Percentiles rank a stretch among this genome's conserved stretches.
Evolutionary conservation across 2,329 filamentous ascomycete genomes (phyloP).

Genomic region (Canariomyces notabilis): DNA sequence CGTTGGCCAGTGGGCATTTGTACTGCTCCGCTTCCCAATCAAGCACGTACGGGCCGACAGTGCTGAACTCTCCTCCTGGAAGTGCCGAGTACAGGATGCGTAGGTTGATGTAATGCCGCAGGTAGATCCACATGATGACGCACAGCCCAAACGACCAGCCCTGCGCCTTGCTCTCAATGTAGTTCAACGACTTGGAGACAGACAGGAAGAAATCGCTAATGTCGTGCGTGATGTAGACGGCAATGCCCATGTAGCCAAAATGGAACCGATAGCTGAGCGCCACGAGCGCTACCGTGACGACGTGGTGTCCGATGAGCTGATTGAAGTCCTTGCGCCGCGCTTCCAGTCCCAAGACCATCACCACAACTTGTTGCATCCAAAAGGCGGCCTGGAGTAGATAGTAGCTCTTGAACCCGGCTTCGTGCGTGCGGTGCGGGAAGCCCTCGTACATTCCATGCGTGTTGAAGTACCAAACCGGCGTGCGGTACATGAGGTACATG

Average conservation of each 20-base stretch:
- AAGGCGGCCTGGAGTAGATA: constrained; percentile 70
- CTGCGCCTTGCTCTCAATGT: constrained; percentile 58
- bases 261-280: constrained; percentile 68
- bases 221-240: constrained; percentile 71
- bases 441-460: constrained; percentile 82
- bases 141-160: constrained; percentile 63
- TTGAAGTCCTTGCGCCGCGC: constrained; percentile 71
- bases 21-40: constrained; percentile 57
- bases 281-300: constrained; percentile 65
- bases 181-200: constrained; percentile 68
- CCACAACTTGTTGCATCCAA: constrained; percentile 69
- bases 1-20: constrained; percentile 51
- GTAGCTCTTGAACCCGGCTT: constrained; percentile 65
- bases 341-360: constrained; percentile 63
- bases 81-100: constrained; percentile 54
- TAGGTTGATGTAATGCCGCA: constrained; percentile 64
- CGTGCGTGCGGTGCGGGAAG: constrained; percentile 72
- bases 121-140: constrained; percentile 63
- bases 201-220: constrained; percentile 72
- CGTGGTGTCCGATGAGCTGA: constrained; percentile 67
- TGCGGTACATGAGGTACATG: constrained; percentile 83
- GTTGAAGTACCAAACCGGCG: constrained; percentile 96
- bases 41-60: constrained; percentile 52
- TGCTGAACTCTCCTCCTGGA: constrained; percentile 45
- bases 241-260: constrained; percentile 70